phyloP scores from a whole-genome alignment of 495 filamentous ascomycete species.

The Podospora anserina region DNA sequence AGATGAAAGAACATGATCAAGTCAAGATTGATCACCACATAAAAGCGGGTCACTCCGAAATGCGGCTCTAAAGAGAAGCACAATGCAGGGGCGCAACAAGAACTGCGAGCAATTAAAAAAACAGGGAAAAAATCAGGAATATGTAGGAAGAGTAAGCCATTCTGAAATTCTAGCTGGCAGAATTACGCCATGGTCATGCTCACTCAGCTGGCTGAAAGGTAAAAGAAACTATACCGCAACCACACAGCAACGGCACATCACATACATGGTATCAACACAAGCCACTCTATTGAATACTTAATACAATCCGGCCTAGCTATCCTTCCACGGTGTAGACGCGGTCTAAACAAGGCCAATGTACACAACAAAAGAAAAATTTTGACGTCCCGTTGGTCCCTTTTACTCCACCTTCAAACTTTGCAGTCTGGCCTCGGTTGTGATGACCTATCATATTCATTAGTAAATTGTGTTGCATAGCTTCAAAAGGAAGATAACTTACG shows the following conservation, averaged over 20 bases:
- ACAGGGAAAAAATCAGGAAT: neutral
- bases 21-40: neutral
- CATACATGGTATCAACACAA: neutral
- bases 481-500: conserved; percentile 53
- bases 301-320: conserved; percentile 12
- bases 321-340: neutral
- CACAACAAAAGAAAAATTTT: conserved; percentile 18
- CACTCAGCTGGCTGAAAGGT: too few relatives aligned
- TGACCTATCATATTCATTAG: conserved; percentile 45
- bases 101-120: neutral
- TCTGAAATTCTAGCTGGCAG: too few relatives aligned
- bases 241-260: neutral
- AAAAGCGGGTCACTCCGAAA: neutral
- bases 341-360: conserved; percentile 25
- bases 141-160: neutral
- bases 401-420: conserved; percentile 58
- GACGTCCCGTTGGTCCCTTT: neutral
- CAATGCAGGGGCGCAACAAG: neutral
- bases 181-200: too few relatives aligned
- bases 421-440: conserved; percentile 59
- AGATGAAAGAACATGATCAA: neutral
- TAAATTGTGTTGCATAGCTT: conserved; percentile 3
- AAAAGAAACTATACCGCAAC: too few relatives aligned
- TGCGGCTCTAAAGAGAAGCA: neutral
- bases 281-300: conserved; percentile 24